Conservation (phyloP, 495 filamentous ascomycete genomes). For the Mycothermus thermophilus region DNA sequence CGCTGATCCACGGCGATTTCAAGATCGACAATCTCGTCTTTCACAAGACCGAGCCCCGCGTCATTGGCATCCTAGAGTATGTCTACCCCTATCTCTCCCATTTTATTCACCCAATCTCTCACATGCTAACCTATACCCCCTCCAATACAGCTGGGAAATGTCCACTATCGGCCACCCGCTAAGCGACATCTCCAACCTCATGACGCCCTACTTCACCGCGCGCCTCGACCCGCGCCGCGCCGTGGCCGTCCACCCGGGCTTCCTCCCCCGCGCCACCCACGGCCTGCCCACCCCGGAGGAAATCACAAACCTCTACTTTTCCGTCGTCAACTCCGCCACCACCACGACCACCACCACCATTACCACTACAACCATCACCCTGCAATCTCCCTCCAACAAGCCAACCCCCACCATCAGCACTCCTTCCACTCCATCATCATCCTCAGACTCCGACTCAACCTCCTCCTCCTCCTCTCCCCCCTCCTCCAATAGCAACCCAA, state of each 20-base stretch:
- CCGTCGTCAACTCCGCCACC: conserved; percentile 48
- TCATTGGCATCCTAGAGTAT: conserved; percentile 85
- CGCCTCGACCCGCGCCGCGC: conserved; percentile 15
- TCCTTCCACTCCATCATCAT: no score
- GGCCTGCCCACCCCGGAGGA: conserved; percentile 65
- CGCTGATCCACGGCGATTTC: conserved; percentile 87
- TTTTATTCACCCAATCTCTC: not conserved
- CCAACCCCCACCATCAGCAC: no score
- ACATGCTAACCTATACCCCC: not conserved
- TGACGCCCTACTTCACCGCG: conserved; percentile 50
- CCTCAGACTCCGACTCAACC: conserved; percentile 1
- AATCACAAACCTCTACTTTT: conserved; percentile 62
- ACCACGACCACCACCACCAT: no score
- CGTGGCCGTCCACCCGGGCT: conserved; percentile 31
- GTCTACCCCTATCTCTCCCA: conserved; percentile 12
- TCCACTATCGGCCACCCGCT: conserved; percentile 90
- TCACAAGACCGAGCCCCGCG: conserved; percentile 71
- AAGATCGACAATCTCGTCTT: conserved; percentile 98
- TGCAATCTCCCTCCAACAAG: conserved; percentile 16
- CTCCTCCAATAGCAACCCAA: no score
- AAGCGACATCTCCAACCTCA: conserved; percentile 70
- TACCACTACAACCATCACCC: no score
- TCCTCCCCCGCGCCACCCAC: conserved; percentile 45
- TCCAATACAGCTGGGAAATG: conserved; percentile 75
- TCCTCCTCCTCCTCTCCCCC: conserved; percentile 20